Percentiles rank a stretch among this genome's conserved stretches.
Evolutionary conservation across 1,284 basidiomycete genomes (phyloP).

Genomic region (Cerioporus squamosus): DNA sequence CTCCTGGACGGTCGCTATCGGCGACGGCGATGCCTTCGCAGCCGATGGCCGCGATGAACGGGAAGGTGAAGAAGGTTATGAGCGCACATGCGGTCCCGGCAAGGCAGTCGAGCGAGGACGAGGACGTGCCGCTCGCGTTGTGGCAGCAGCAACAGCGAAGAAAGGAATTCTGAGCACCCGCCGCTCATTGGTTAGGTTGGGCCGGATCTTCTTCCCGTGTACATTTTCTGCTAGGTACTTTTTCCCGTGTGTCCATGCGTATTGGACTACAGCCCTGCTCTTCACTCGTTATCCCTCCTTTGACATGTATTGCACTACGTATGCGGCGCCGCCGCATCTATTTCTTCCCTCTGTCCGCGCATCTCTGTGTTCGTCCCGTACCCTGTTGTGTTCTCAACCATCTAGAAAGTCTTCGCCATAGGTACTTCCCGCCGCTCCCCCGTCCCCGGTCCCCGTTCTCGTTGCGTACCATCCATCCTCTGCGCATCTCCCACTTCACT

Average conservation of each 20-base stretch:
- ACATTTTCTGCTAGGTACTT: too few relatives aligned
- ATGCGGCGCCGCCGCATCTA: too few relatives aligned
- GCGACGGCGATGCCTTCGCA: constrained; percentile 57
- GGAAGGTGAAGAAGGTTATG: constrained; percentile 62
- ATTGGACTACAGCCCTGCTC: too few relatives aligned
- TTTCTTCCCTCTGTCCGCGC: too few relatives aligned
- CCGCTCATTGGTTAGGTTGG: too few relatives aligned
- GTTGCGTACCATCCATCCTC: not conserved
- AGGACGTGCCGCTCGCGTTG: constrained; percentile 76
- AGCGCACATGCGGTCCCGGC: constrained; percentile 63
- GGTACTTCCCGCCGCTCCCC: not conserved
- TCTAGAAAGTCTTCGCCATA: not conserved
- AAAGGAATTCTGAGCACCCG: constrained; percentile 23
- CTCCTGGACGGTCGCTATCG: constrained; percentile 65
- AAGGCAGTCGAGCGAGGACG: constrained; percentile 60
- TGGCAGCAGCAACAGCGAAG: constrained; percentile 75
- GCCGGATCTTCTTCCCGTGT: too few relatives aligned
- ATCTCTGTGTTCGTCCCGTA: too few relatives aligned
- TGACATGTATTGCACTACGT: too few relatives aligned
- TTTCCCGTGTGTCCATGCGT: too few relatives aligned
- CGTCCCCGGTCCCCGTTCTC: not conserved
- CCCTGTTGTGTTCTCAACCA: too few relatives aligned
- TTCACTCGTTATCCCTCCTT: too few relatives aligned
- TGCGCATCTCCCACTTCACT: not conserved
- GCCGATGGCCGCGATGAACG: constrained; percentile 49